These are phyloP conservation scores for Camellia granthamiana DNA, from an alignment of 148 eudicot genomes.

Conservation along the genomic window DNA sequence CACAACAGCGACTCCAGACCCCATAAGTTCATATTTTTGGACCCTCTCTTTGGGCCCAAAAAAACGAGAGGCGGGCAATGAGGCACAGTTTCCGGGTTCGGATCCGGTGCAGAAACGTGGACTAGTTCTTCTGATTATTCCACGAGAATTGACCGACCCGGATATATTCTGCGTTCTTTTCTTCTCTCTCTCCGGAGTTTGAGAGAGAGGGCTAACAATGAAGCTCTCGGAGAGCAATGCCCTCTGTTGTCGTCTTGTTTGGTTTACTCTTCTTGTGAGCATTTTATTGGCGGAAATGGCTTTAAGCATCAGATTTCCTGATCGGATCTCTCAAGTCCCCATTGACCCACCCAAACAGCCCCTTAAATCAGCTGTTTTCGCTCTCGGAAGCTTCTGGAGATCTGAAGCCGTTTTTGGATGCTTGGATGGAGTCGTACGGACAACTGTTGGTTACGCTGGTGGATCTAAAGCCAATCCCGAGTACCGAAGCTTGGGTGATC, in stretches of 20 bases:
- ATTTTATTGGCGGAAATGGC: slow-evolving; percentile 14
- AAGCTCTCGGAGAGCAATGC: neutral
- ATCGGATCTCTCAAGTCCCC: slow-evolving; percentile 45
- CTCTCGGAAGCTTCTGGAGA: slow-evolving; percentile 98
- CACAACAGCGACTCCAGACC: no score
- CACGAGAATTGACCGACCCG: neutral
- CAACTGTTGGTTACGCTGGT: slow-evolving; percentile 83
- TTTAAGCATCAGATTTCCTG: slow-evolving; percentile 53
- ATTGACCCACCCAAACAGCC: slow-evolving; percentile 20
- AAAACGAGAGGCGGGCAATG: no score
- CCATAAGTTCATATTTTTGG: no score
- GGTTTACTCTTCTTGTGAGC: slow-evolving; percentile 4
- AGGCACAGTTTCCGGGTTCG: neutral
- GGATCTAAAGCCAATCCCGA: slow-evolving; percentile 76
- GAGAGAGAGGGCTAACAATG: neutral
- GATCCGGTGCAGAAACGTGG: neutral
- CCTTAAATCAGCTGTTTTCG: slow-evolving; percentile 67
- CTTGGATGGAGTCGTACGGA: slow-evolving; percentile 75
- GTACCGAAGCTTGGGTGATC: slow-evolving; percentile 80
- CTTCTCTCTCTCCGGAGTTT: neutral
- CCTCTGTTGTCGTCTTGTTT: neutral
- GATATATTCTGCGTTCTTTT: neutral
- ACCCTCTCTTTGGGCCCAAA: no score
- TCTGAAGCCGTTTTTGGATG: slow-evolving; percentile 90
- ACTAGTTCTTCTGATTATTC: no score